phyloP scores from a whole-genome alignment of 768 basidiomycete species.

The Rhizopogon salebrosus region DNA sequence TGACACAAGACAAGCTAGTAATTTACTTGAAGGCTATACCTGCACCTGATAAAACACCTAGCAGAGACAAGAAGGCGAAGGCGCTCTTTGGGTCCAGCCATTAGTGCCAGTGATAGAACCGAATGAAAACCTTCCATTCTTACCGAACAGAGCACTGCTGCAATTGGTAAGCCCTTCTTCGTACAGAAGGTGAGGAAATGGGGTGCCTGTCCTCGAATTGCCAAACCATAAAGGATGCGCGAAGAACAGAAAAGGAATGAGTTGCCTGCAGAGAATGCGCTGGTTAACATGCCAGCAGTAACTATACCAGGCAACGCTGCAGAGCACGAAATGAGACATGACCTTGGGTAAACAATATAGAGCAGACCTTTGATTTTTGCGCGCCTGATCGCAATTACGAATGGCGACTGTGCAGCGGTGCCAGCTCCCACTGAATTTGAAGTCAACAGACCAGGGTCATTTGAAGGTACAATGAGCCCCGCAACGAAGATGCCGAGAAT shows the following conservation, averaged over 20 bases:
- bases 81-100: conserved; percentile 18
- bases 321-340: not conserved
- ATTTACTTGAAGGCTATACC: conserved; percentile 26
- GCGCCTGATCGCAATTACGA: conserved; percentile 70
- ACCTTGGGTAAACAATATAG: conserved; percentile 1
- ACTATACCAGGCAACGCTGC: conserved; percentile 56
- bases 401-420: conserved; percentile 71
- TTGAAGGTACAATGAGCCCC: conserved; percentile 72
- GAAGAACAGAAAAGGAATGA: conserved; percentile 52
- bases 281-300: conserved; percentile 67
- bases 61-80: conserved; percentile 51
- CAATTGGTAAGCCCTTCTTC: conserved; percentile 41
- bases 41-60: conserved; percentile 52
- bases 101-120: not conserved
- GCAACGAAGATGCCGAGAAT: conserved; percentile 64
- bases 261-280: conserved; percentile 68
- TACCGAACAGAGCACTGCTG: conserved; percentile 24
- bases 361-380: conserved; percentile 56
- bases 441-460: conserved; percentile 44
- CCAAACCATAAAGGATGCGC: conserved; percentile 37
- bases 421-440: conserved; percentile 30
- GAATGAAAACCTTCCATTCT: conserved; percentile 5
- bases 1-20: no score
- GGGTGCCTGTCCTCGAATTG: conserved; percentile 45
- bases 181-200: conserved; percentile 41